Percentiles rank a stretch among this genome's conserved stretches.
phyloP scores from a whole-genome alignment of 163 green algal species.

The Prototheca cutis region DNA sequence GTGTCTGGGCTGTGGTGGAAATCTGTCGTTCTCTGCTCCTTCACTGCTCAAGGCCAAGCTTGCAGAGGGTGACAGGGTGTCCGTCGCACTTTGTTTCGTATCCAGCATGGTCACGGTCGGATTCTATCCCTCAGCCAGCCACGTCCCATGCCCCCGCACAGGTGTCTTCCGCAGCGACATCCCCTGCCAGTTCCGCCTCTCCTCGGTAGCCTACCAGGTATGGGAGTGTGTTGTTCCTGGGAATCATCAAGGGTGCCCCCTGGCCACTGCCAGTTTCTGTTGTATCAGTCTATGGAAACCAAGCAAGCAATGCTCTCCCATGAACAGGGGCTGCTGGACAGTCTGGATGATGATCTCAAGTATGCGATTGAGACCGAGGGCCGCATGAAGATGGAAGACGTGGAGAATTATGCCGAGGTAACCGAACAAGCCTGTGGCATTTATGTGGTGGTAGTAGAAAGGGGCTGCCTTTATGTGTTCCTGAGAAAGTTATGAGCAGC shows the following conservation, averaged over 20 bases:
- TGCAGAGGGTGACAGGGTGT: too few species aligned
- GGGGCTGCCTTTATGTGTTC: too few species aligned
- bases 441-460: too few species aligned
- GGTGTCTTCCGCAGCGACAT: slow-evolving; percentile 95
- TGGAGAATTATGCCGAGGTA: slow-evolving; percentile 66
- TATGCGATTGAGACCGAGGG: slow-evolving; percentile 80
- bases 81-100: too few species aligned
- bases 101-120: too few species aligned
- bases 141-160: too few species aligned
- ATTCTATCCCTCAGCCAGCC: too few species aligned
- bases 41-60: too few species aligned
- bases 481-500: too few species aligned
- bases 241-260: not conserved
- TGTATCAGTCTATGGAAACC: not conserved
- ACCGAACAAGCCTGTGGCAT: too few species aligned
- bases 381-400: slow-evolving; percentile 57
- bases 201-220: slow-evolving; percentile 70
- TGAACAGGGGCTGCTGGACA: slow-evolving; percentile 58
- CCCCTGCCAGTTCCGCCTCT: slow-evolving; percentile 74
- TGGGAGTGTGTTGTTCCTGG: not conserved
- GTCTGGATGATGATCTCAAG: slow-evolving; percentile 81
- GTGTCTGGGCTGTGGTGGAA: too few species aligned
- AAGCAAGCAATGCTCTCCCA: not conserved
- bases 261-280: not conserved
- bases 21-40: too few species aligned